Evolutionary conservation across 495 filamentous ascomycete species (phyloP).

Genomic region (Penicillium silybi): DNA sequence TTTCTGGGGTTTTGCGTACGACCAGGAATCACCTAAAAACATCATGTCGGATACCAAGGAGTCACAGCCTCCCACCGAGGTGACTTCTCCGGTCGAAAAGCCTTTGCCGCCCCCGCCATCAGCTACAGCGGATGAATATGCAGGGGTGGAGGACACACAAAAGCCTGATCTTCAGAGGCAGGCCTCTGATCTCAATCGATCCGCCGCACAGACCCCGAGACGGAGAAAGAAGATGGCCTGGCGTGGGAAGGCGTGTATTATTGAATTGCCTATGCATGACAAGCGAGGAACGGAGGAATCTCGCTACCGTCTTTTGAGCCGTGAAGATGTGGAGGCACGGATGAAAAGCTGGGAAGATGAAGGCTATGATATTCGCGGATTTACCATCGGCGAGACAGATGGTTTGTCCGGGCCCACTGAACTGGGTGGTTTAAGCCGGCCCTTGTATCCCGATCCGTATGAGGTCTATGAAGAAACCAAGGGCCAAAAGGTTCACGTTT

Average conservation of each 20-base stretch:
- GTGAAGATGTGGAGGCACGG: conserved; percentile 58
- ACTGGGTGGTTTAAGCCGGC: conserved; percentile 60
- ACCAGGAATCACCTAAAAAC: conserved; percentile 35
- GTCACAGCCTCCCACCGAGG: conserved; percentile 22
- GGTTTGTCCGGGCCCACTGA: conserved; percentile 25
- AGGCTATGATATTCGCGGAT: conserved; percentile 73
- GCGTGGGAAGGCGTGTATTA: conserved; percentile 70
- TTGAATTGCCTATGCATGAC: conserved; percentile 67
- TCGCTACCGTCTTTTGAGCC: conserved; percentile 55
- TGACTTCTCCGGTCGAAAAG: conserved; percentile 35
- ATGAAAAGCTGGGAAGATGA: conserved; percentile 66
- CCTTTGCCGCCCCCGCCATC: conserved; percentile 45
- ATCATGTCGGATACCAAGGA: conserved; percentile 35
- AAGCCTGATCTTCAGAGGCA: conserved; percentile 10
- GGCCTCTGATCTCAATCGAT: conserved; percentile 13
- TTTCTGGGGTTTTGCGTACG: conserved; percentile 48
- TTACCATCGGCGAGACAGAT: conserved; percentile 53
- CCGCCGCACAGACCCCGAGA: conserved; percentile 25
- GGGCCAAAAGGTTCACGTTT: conserved; percentile 53
- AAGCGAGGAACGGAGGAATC: conserved; percentile 53
- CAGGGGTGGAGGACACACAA: background rate
- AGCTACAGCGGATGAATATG: conserved; percentile 18
- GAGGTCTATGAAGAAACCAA: conserved; percentile 55
- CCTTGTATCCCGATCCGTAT: conserved; percentile 63
- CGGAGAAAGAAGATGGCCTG: conserved; percentile 50